A percentile compares a stretch with the other conserved stretches of the same genome.
Conservation (phyloP, 768 basidiomycete species). For the Podaxis pistillaris region DNA sequence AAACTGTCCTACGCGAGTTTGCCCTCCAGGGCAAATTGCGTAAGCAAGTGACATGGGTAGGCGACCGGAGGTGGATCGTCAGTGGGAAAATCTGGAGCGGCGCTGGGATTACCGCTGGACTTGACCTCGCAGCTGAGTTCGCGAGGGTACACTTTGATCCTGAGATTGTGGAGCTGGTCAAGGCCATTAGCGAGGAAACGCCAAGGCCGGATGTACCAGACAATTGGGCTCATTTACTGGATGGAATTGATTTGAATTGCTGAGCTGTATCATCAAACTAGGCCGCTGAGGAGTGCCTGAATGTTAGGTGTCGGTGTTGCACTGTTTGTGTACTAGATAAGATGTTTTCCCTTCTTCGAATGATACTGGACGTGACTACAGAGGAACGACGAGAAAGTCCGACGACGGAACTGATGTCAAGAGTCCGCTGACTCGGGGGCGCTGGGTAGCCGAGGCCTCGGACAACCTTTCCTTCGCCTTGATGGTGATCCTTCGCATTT, state of each 20-base stretch:
- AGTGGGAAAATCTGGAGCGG: constrained; percentile 30
- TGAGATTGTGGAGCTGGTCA: constrained; percentile 19
- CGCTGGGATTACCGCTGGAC: constrained; percentile 24
- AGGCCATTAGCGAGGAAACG: constrained; percentile 22
- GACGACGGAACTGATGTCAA: too few relatives aligned
- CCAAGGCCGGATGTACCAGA: constrained; percentile 27
- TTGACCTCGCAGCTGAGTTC: constrained; percentile 29
- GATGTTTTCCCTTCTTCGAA: too few relatives aligned
- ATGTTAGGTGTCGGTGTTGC: too few relatives aligned
- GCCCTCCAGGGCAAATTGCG: constrained; percentile 14
- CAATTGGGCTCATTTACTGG: constrained; percentile 22
- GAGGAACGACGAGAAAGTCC: too few relatives aligned
- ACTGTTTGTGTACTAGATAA: too few relatives aligned
- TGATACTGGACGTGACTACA: too few relatives aligned
- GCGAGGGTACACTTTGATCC: constrained; percentile 22
- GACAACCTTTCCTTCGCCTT: too few relatives aligned
- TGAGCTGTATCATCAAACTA: too few relatives aligned
- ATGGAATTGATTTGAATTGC: constrained; percentile 21
- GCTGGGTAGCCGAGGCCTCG: too few relatives aligned
- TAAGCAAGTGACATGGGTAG: constrained; percentile 27
- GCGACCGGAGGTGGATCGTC: constrained; percentile 25
- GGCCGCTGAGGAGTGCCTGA: too few relatives aligned
- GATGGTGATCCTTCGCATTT: too few relatives aligned
- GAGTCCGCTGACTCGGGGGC: too few relatives aligned
- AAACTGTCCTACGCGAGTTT: constrained; percentile 14